These are phyloP conservation scores for Borealophlyctis nickersoniae DNA, from an alignment of 192 early-diverging fungal species.

Conservation along the genomic window DNA sequence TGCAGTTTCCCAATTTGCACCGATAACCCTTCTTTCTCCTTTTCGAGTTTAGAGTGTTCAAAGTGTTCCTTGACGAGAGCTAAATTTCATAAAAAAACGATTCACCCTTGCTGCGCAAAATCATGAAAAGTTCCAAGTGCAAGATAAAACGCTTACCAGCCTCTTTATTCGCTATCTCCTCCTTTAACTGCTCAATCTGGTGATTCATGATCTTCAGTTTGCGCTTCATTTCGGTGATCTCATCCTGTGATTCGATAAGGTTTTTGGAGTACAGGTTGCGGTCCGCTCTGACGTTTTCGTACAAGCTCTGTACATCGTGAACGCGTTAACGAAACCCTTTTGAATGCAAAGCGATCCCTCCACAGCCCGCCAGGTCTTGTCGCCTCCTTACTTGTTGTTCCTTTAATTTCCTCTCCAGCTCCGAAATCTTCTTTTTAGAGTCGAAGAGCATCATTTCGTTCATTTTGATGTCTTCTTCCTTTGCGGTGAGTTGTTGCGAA, in stretches of 20 bases:
- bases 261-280: slow-evolving; percentile 61
- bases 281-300: slow-evolving; percentile 59
- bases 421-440: slow-evolving; percentile 54
- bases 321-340: no score
- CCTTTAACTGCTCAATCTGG: slow-evolving; percentile 63
- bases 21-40: slow-evolving; percentile 56
- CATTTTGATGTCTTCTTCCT: slow-evolving; percentile 59
- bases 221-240: slow-evolving; percentile 60
- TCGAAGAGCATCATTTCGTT: slow-evolving; percentile 61
- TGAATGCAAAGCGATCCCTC: no score
- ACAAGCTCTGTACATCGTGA: slow-evolving; percentile 25
- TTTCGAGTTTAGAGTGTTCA: slow-evolving; percentile 58
- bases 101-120: background rate
- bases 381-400: slow-evolving; percentile 48
- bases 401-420: slow-evolving; percentile 56
- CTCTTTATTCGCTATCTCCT: slow-evolving; percentile 58
- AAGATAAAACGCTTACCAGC: slow-evolving; percentile 31
- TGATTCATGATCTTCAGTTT: slow-evolving; percentile 63
- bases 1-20: slow-evolving; percentile 53
- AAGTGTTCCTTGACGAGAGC: slow-evolving; percentile 58
- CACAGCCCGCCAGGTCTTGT: background rate
- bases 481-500: slow-evolving; percentile 23
- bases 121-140: slow-evolving; percentile 16
- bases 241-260: slow-evolving; percentile 57
- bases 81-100: slow-evolving; percentile 16